phyloP scores from a whole-genome alignment of 305 asterid species.

The Solanum hybrid region DNA sequence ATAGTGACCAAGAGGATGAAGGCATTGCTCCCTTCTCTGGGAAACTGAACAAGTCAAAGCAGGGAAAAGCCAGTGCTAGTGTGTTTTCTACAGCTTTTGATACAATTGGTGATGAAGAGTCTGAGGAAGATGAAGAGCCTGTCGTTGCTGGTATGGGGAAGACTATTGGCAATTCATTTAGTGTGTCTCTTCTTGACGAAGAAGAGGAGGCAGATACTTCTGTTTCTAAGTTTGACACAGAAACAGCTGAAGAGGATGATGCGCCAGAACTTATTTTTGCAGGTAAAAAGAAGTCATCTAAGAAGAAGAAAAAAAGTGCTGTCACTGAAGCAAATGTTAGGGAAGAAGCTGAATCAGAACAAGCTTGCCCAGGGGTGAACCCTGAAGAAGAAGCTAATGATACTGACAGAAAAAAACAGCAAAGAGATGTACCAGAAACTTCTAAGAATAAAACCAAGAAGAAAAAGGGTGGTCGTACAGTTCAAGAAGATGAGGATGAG shows the following conservation, averaged over 20 bases:
- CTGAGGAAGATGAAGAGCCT: conserved; percentile 21
- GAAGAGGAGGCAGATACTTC: conserved; percentile 39
- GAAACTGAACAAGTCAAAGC: conserved; percentile 22
- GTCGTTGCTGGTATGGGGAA: conserved; percentile 17
- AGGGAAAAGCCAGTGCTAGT: conserved; percentile 17
- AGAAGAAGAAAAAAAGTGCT: conserved; percentile 43
- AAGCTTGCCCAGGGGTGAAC: conserved; percentile 11
- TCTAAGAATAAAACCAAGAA: conserved; percentile 62
- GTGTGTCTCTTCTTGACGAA: conserved; percentile 40
- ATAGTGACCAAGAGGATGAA: conserved; percentile 5
- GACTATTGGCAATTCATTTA: conserved; percentile 32
- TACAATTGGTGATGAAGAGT: conserved; percentile 17
- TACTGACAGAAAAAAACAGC: conserved; percentile 28
- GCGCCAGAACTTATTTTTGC: conserved; percentile 38
- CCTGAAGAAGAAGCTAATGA: conserved; percentile 22
- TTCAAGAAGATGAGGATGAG: conserved; percentile 66
- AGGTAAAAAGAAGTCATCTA: conserved; percentile 83
- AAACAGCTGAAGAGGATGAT: conserved; percentile 38
- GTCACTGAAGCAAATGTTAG: too few species aligned
- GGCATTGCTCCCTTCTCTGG: conserved; percentile 6
- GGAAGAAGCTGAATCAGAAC: conserved; percentile 27
- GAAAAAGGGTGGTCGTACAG: conserved; percentile 30
- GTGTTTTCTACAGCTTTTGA: conserved; percentile 20
- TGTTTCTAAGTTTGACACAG: conserved; percentile 25
- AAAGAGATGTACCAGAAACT: conserved; percentile 36